Base-by-base conservation (phyloP, 2,329 filamentous ascomycete species). In the Aureobasidium lini region DNA sequence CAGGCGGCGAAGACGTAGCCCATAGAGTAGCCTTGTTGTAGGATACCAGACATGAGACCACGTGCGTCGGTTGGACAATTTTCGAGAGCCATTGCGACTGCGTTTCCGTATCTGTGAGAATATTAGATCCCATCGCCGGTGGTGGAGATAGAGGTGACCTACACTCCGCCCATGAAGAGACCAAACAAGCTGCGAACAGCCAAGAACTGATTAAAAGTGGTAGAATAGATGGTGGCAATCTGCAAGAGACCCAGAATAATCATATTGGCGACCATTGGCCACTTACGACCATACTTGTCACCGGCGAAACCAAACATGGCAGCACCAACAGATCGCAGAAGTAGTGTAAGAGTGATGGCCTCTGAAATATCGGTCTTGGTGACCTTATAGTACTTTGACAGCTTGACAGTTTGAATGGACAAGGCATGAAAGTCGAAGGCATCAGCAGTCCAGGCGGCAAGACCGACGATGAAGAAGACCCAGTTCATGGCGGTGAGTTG, bases 351-450 rank as follows among this genome's bases (percentile, higher is more conserved):
- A 28, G 85, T 90, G 64, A 91, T 90, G 62, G 86, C 87, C 7
- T 86, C 88, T 2, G 85, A 84, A 65, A 93, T 86, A 57, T 86
- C 79, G 0, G 88, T 89, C 64, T 84, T 85, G 62, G 82, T 83
- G 53, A 76, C 76, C 16, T 76, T 64, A 66, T 84, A 86, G 64
- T 82, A 83, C 2, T 77, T 72, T 4, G 82, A 81, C 28, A 92
- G 76, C 73, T 90, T 90, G 65, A 81, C 81, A 3, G 88, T 89
- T 71, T 91, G 88, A 64, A 93, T 89, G 4, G 85, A 88, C 8
- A 93, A 79, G 29, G 89, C 87, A 72, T 91, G 88, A 70, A 92
- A 93, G 72, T 91, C 89, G 70, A 92, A 93, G 3, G 89, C 88
- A 70, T 93, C 89, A 60, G 88, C 88, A 1, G 84, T 88, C 89